Evolutionary conservation across 805 yeast species (phyloP).

Genomic region (Sugiyamaella americana): DNA sequence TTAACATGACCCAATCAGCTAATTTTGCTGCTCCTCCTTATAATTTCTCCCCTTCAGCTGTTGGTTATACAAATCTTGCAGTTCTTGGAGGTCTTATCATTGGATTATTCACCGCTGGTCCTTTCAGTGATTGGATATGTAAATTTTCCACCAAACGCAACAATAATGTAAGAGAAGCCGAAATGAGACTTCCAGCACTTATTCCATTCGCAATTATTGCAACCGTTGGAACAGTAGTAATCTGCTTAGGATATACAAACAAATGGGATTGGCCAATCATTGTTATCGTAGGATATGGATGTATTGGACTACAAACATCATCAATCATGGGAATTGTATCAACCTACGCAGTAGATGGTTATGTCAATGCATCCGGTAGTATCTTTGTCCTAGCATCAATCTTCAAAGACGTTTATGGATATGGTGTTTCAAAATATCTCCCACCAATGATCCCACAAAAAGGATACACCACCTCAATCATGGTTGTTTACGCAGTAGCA

Average conservation of each 20-base stretch:
- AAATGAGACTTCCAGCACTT: slow-evolving; percentile 10
- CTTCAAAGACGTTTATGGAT: slow-evolving; percentile 9
- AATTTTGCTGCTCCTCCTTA: slow-evolving; percentile 6
- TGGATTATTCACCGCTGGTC: slow-evolving; percentile 10
- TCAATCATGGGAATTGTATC: slow-evolving; percentile 3
- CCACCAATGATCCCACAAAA: slow-evolving; percentile 1
- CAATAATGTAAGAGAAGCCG: slow-evolving; percentile 7
- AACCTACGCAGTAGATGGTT: slow-evolving; percentile 10
- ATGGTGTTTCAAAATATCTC: slow-evolving; percentile 9
- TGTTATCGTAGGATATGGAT: slow-evolving; percentile 8
- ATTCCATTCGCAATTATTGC: slow-evolving; percentile 3
- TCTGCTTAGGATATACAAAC: slow-evolving; percentile 4
- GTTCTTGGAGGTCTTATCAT: slow-evolving; percentile 4
- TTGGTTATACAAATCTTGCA: slow-evolving; percentile 9
- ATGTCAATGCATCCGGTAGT: slow-evolving; percentile 7
- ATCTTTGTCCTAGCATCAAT: slow-evolving; percentile 8
- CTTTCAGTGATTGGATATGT: slow-evolving; percentile 9
- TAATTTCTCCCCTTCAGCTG: slow-evolving; percentile 7
- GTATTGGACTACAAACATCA: slow-evolving; percentile 4
- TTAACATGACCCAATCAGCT: slow-evolving; percentile 7
- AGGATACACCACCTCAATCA: slow-evolving; percentile 8
- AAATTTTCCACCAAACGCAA: slow-evolving; percentile 3
- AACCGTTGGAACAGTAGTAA: slow-evolving; percentile 2
- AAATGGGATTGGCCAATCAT: slow-evolving; percentile 8
- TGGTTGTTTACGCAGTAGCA: slow-evolving; percentile 1